Evolutionary conservation across 2,329 filamentous ascomycete species (phyloP).

Genomic region (Helotiales sp.): DNA sequence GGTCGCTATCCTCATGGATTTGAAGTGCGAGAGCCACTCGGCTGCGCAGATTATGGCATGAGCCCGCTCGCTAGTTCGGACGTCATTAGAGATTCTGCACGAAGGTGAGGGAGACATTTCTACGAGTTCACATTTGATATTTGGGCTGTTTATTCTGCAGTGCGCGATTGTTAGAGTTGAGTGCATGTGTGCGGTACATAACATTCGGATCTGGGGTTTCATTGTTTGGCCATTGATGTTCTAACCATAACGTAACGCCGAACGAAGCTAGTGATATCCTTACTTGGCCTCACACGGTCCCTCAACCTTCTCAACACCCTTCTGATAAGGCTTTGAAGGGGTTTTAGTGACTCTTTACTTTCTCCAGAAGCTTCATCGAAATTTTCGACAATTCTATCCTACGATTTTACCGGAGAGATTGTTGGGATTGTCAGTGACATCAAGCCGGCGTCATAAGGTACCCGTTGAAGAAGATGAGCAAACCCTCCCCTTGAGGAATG

Average conservation of each 20-base stretch:
- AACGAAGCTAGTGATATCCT: background rate
- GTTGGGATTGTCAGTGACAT: too few species aligned
- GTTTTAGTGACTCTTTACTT: too few species aligned
- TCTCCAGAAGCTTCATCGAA: too few species aligned
- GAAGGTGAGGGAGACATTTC: background rate
- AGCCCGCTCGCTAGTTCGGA: slow-evolving; percentile 17
- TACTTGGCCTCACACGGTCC: too few species aligned
- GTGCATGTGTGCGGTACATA: background rate
- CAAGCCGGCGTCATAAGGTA: too few species aligned
- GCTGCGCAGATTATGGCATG: background rate
- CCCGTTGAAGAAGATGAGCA: too few species aligned
- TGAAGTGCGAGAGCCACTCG: background rate
- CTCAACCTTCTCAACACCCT: too few species aligned
- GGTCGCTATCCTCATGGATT: slow-evolving; percentile 12
- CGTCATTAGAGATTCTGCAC: slow-evolving; percentile 2
- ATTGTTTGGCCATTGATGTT: slow-evolving; percentile 10
- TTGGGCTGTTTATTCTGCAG: background rate
- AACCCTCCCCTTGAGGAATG: too few species aligned
- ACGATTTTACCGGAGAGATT: too few species aligned
- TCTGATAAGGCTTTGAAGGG: too few species aligned
- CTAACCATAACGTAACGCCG: background rate
- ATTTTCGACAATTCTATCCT: too few species aligned
- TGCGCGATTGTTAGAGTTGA: background rate
- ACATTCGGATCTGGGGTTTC: slow-evolving; percentile 5
- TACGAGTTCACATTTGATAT: background rate